These are phyloP conservation scores for Phoenix roebelenii DNA, from an alignment of 176 grass and related monocot species.

Conservation along the genomic window DNA sequence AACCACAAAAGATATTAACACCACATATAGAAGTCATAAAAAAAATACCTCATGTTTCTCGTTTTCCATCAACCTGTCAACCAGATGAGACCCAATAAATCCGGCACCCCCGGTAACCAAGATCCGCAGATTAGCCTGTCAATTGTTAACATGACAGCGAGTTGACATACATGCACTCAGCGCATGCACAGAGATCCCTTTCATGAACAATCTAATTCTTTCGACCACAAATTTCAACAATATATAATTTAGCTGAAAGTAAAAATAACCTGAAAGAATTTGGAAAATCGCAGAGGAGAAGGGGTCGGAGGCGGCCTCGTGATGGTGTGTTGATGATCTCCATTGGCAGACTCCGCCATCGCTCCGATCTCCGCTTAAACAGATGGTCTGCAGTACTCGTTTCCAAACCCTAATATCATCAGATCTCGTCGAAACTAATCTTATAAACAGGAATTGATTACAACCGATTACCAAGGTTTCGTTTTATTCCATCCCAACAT, in stretches of 20 bases:
- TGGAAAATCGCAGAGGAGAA: slow-evolving; percentile 96
- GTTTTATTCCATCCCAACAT: too few relatives aligned
- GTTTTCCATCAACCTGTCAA: slow-evolving; percentile 99
- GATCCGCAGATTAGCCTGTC: slow-evolving; percentile 89
- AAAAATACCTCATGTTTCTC: slow-evolving; percentile 90
- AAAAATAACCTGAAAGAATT: slow-evolving; percentile 78
- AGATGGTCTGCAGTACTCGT: slow-evolving; percentile 20
- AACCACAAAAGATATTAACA: too few relatives aligned
- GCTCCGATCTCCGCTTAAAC: slow-evolving; percentile 19
- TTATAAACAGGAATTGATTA: too few relatives aligned
- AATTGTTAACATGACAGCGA: too few relatives aligned
- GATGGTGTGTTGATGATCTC: slow-evolving; percentile 46
- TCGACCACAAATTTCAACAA: too few relatives aligned
- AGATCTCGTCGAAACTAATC: slow-evolving; percentile 28
- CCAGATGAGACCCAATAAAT: slow-evolving; percentile 97
- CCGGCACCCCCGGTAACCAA: slow-evolving; percentile 97
- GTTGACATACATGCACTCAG: too few relatives aligned
- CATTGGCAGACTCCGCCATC: slow-evolving; percentile 75
- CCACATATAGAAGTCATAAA: too few relatives aligned
- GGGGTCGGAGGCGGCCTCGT: slow-evolving; percentile 77
- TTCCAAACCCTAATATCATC: slow-evolving; percentile 2
- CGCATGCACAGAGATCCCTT: too few relatives aligned
- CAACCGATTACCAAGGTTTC: too few relatives aligned
- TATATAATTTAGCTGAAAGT: too few relatives aligned
- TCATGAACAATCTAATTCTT: too few relatives aligned